phyloP scores from a whole-genome alignment of 805 yeast genomes.

The Ogataea siamensis region DNA sequence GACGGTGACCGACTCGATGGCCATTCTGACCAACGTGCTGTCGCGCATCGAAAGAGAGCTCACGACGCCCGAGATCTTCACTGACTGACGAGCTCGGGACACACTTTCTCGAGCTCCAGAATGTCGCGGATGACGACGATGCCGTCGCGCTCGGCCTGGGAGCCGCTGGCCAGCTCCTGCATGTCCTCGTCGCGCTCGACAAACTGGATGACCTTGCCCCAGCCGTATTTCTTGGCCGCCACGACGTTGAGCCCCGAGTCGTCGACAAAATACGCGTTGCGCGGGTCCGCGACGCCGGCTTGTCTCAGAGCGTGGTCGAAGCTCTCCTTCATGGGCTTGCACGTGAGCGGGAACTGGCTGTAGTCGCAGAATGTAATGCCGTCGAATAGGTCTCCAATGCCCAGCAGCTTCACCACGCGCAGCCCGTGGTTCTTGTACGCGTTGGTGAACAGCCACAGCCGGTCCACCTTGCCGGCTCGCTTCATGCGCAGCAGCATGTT shows the following conservation, averaged over 20 bases:
- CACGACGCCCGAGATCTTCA: conserved; percentile 17
- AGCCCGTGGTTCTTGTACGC: conserved; percentile 90
- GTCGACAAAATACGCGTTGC: conserved; percentile 73
- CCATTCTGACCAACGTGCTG: conserved; percentile 16
- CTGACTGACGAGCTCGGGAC: conserved; percentile 44
- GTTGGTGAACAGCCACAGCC: conserved; percentile 90
- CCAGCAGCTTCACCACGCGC: conserved; percentile 74
- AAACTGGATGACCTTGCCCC: conserved; percentile 68
- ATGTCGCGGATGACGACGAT: conserved; percentile 57
- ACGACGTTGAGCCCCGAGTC: conserved; percentile 79
- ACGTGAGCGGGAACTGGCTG: conserved; percentile 60
- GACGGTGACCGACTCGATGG: conserved; percentile 22
- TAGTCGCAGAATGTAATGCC: conserved; percentile 95
- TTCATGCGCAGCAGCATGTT: conserved; percentile 47
- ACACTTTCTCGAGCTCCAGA: conserved; percentile 49
- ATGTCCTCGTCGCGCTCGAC: conserved; percentile 67
- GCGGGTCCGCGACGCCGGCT: conserved; percentile 53
- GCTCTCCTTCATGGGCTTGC: conserved; percentile 83
- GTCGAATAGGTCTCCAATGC: conserved; percentile 89
- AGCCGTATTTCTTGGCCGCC: conserved; percentile 70
- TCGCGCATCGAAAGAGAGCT: conserved; percentile 22
- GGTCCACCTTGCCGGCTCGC: conserved; percentile 50
- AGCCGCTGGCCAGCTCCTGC: conserved; percentile 34
- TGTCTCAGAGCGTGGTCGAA: conserved; percentile 63
- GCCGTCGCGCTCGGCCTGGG: conserved; percentile 38